phyloP scores from a whole-genome alignment of 306 rosid species.

The Clitoria ternatea region DNA sequence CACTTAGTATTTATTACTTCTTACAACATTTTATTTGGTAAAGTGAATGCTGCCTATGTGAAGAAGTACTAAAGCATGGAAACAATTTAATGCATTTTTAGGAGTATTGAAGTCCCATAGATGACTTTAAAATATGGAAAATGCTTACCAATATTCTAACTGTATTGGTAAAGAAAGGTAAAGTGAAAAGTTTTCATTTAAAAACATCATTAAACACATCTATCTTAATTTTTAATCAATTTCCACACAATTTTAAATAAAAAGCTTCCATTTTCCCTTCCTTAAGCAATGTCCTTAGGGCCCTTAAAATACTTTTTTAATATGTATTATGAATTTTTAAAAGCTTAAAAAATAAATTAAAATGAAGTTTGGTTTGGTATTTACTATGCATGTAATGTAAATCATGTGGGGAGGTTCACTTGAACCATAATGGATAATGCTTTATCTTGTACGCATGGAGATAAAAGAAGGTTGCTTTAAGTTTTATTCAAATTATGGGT shows the following conservation, averaged over 20 bases:
- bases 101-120: neutral
- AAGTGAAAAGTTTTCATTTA: no score
- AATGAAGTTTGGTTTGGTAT: neutral
- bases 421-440: neutral
- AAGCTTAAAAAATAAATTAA: no score
- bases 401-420: neutral
- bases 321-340: no score
- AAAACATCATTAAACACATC: no score
- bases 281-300: no score
- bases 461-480: constrained; percentile 16
- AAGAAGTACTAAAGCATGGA: neutral
- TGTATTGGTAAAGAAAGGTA: no score
- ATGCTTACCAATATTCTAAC: no score
- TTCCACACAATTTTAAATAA: no score
- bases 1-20: neutral
- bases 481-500: neutral
- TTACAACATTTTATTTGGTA: neutral
- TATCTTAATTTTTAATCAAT: no score
- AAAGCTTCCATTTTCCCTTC: no score
- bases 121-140: no score
- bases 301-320: no score
- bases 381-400: neutral
- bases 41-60: neutral
- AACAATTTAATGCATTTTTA: neutral
- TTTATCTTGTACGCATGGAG: neutral